Percentiles rank a stretch among this genome's conserved stretches.
These are phyloP conservation scores for Trypanosoma scelopori DNA, from an alignment of 208 protist genomes.

Conservation along the genomic window DNA sequence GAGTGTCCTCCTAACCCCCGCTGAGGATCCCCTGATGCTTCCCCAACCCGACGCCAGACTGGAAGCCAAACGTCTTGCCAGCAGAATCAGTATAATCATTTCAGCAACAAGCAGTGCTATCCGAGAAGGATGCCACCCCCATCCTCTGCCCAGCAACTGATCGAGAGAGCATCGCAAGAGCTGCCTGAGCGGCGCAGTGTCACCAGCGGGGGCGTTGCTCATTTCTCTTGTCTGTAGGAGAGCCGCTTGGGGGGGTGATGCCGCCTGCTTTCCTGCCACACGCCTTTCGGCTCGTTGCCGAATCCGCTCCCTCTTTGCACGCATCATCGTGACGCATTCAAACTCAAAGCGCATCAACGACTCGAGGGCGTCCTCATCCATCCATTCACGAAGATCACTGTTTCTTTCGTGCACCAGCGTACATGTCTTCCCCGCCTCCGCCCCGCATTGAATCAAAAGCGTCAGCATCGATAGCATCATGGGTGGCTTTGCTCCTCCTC, in stretches of 20 bases:
- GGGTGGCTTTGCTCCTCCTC: not conserved
- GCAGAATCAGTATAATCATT: conserved; percentile 21
- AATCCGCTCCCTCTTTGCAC: conserved; percentile 20
- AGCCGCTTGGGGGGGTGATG: not conserved
- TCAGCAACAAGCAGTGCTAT: conserved; percentile 2
- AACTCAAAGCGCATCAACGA: conserved; percentile 28
- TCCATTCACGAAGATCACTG: conserved; percentile 2
- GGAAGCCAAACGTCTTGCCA: not conserved
- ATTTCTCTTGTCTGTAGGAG: not conserved
- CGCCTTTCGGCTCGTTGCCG: conserved; percentile 6
- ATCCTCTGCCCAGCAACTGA: conserved; percentile 1
- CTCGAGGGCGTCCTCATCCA: conserved; percentile 12
- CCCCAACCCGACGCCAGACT: not conserved
- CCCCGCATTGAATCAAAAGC: conserved; percentile 18
- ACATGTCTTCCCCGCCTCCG: conserved; percentile 2
- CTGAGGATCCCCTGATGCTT: conserved; percentile 1
- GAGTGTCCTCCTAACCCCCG: conserved; percentile 15
- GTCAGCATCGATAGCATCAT: conserved; percentile 21
- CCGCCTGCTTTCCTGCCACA: not conserved
- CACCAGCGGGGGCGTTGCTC: not conserved
- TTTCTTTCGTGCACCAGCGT: conserved; percentile 6
- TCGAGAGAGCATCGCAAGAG: conserved; percentile 2
- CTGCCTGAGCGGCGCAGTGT: not conserved
- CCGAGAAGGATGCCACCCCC: conserved; percentile 15
- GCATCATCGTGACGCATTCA: not conserved